Conservation (phyloP, 306 rosid genomes). For the Fragaria iinumae region DNA sequence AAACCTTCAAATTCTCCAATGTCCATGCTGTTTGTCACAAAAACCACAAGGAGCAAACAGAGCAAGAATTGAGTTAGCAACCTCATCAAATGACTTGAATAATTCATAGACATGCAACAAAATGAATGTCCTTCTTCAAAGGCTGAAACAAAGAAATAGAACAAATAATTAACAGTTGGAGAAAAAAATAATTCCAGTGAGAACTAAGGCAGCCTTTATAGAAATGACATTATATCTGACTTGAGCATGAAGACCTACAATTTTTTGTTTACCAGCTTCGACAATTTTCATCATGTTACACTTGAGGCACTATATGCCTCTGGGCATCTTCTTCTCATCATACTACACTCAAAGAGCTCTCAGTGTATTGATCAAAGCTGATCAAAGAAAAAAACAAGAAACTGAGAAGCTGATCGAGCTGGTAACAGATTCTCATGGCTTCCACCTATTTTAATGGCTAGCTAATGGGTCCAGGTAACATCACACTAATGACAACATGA, state of each 20-base stretch:
- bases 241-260: constrained; percentile 16
- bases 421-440: not conserved
- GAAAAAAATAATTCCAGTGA: not conserved
- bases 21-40: constrained; percentile 61
- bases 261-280: constrained; percentile 10
- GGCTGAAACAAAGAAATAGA: not conserved
- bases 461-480: not conserved
- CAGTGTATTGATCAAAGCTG: not conserved
- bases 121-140: not conserved
- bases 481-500: constrained; percentile 2
- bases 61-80: constrained; percentile 6
- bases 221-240: constrained; percentile 16
- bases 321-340: not conserved
- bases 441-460: constrained; percentile 4
- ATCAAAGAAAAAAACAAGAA: not conserved
- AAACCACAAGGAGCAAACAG: not conserved
- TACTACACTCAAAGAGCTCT: not conserved
- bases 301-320: not conserved
- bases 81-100: not conserved
- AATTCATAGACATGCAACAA: not conserved
- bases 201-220: constrained; percentile 19
- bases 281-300: not conserved
- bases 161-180: not conserved
- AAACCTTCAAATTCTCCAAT: constrained; percentile 80
- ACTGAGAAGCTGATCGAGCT: not conserved